These are phyloP conservation scores for Epichloe bromicola DNA, from an alignment of 2,329 filamentous ascomycete genomes.

Conservation along the genomic window DNA sequence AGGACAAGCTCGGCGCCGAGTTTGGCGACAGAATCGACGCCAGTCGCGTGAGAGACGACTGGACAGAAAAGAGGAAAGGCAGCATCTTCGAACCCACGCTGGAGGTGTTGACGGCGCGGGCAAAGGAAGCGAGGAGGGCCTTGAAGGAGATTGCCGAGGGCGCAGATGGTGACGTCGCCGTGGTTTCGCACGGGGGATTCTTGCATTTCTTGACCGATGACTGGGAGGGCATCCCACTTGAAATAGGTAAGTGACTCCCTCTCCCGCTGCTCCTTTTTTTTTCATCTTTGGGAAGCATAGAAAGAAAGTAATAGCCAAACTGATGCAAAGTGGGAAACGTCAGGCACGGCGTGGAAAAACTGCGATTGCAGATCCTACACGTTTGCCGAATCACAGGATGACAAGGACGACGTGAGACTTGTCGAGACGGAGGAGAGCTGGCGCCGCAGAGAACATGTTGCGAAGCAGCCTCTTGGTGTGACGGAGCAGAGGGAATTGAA, in stretches of 20 bases:
- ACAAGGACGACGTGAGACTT: slow-evolving; percentile 34
- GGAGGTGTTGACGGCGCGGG: slow-evolving; percentile 45
- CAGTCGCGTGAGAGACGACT: slow-evolving; percentile 45
- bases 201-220: slow-evolving; percentile 78
- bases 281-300: background rate
- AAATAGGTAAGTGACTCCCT: slow-evolving; percentile 21
- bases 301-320: background rate
- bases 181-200: slow-evolving; percentile 78
- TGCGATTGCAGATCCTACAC: slow-evolving; percentile 58
- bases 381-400: slow-evolving; percentile 41
- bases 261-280: background rate
- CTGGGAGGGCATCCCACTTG: slow-evolving; percentile 47
- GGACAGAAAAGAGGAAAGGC: slow-evolving; percentile 51
- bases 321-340: background rate
- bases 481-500: slow-evolving; percentile 34
- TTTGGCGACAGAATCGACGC: slow-evolving; percentile 54
- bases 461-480: slow-evolving; percentile 23
- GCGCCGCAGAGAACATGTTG: slow-evolving; percentile 28
- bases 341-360: slow-evolving; percentile 63
- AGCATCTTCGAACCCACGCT: slow-evolving; percentile 34
- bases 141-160: slow-evolving; percentile 32
- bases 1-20: slow-evolving; percentile 41
- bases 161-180: slow-evolving; percentile 50
- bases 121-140: slow-evolving; percentile 45
- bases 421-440: slow-evolving; percentile 37